Evolutionary conservation across 768 basidiomycete genomes (phyloP), one percentile per base, ranked within the genome.

Genomic region (Phanerodontia chrysosporium): DNA sequence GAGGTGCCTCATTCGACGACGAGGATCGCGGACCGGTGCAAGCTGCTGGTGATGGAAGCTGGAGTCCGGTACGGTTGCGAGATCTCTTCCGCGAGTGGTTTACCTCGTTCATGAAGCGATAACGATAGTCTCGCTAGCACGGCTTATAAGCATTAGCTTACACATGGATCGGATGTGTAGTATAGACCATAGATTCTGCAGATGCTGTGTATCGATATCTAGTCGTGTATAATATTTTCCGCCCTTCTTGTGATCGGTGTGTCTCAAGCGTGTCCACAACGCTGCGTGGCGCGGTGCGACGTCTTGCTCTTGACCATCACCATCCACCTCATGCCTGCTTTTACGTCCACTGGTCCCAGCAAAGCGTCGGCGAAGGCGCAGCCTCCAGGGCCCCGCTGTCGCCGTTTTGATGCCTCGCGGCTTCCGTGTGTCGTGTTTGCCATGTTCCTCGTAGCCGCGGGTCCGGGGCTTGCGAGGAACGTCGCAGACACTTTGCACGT

Each of bases 381-480:
- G 51, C 57, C 18, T 14, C 24, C 58, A 35, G 36, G 51, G 58
- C 48, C 53, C 57, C 55, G 45, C 44, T 55, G 51, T 27, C 27
- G 24, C 51, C 56, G 56, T 28, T 61, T 54, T 69, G 66, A 67
- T 67, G 68, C 60, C 68, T 58, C 57, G 60, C 65, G 67, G 62
- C 57, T 59, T 21, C 51, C 60, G 62, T 66, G 65, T 61, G 60
- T 45, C 35, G 25, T 30, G 21, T 12, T 24, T 42, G 39, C 39
- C 39, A 18, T 42, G 39, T 18, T 42, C 8, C 18, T 42, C 39
- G 39, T 18, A 42, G 16, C 39, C 52, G 12, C 28, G 49, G 52
- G 21, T 21, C 45, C 39, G 39, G 39, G 16, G 39, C 18, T 18
- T 42, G 18, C 39, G 39, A 18, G 39, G 10, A 42, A 27, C 22